Conservation (phyloP, 345 rosid species). For the Dipteronia sinensis region DNA sequence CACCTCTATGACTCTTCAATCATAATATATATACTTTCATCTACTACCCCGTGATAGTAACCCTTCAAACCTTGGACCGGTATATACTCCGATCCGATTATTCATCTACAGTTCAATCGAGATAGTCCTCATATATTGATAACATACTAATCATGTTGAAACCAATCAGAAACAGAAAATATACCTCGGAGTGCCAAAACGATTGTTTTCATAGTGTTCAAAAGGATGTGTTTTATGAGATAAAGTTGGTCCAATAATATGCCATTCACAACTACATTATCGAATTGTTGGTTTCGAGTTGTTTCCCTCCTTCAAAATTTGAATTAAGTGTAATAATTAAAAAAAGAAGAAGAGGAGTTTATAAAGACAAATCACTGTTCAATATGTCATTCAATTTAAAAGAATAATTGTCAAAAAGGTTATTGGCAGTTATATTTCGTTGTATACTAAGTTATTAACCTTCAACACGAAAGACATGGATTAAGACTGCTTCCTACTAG, state of each 20-base stretch:
- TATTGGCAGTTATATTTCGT: background rate
- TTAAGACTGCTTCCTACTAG: background rate
- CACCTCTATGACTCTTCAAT: conserved; percentile 41
- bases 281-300: too few relatives aligned
- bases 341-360: too few relatives aligned
- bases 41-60: conserved; percentile 25
- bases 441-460: background rate
- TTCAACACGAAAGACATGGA: background rate
- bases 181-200: background rate
- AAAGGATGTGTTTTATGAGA: background rate
- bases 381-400: conserved; percentile 1
- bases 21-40: conserved; percentile 19
- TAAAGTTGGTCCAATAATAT: too few relatives aligned
- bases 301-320: too few relatives aligned
- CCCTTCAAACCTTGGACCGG: conserved; percentile 34
- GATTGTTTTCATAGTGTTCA: background rate
- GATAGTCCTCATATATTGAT: background rate
- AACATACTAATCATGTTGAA: too few relatives aligned
- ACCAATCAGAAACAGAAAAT: background rate
- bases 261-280: too few relatives aligned
- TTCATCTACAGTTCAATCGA: conserved; percentile 5
- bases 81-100: background rate
- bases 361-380: background rate
- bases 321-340: too few relatives aligned
- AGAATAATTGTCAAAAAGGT: background rate